A percentile compares a stretch with the other conserved stretches of the same genome.
Evolutionary conservation across 2,329 filamentous ascomycete species (phyloP).

Genomic region (Aspergillus pseudoviridinutans): DNA sequence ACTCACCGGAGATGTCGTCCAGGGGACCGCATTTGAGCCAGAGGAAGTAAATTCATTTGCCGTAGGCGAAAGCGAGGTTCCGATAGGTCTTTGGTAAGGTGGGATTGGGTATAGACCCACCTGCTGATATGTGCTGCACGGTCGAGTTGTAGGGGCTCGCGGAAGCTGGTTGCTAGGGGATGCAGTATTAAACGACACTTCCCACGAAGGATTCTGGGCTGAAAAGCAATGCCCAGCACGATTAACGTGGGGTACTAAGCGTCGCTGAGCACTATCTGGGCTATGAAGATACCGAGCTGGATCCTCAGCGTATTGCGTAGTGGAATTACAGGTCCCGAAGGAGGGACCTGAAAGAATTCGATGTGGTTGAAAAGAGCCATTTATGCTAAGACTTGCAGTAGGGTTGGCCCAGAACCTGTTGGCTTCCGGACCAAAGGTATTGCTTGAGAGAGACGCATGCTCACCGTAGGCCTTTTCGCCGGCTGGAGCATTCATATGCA

Average conservation of each 20-base stretch:
- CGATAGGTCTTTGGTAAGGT: constrained; percentile 53
- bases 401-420: constrained; percentile 30
- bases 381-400: constrained; percentile 16
- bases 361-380: constrained; percentile 24
- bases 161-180: constrained; percentile 20
- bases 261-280: constrained; percentile 23
- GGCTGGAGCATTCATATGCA: constrained; percentile 16
- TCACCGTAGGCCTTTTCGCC: constrained; percentile 29
- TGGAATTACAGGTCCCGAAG: constrained; percentile 22
- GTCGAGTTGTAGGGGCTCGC: constrained; percentile 27
- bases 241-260: constrained; percentile 28
- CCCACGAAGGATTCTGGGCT: constrained; percentile 31
- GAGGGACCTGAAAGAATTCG: constrained; percentile 35
- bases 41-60: constrained; percentile 67
- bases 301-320: constrained; percentile 28
- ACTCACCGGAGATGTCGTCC: constrained; percentile 51
- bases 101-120: constrained; percentile 33
- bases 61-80: constrained; percentile 67
- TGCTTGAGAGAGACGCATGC: constrained; percentile 15
- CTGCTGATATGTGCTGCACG: constrained; percentile 30
- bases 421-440: constrained; percentile 23
- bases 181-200: constrained; percentile 26
- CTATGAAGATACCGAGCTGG: constrained; percentile 26
- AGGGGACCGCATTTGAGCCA: constrained; percentile 20
- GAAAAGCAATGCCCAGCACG: constrained; percentile 32